Evolutionary conservation across 2,329 filamentous ascomycete species (phyloP), one percentile per base, ranked within the genome.

Genomic region (Endothia cerciana): DNA sequence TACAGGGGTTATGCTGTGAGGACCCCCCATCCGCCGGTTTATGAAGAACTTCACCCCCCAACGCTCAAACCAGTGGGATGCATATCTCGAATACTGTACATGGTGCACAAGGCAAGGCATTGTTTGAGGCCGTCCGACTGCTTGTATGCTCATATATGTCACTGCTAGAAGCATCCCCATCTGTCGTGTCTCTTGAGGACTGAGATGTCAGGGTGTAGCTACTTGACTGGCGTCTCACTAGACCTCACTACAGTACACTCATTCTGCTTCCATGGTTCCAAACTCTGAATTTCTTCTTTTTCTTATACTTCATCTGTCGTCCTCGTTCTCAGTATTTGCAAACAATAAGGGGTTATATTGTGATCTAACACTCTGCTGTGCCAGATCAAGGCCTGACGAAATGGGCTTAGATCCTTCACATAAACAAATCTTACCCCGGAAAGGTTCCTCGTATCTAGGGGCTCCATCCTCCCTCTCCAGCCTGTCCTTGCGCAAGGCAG

Each of bases 401-500:
- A 28, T 6, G 25, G 47, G 22, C 8, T 51, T 51, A 51, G 47
- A 36, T 36, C 33, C 33, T 36, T 36, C 33, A 36, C 10, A 36
- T 36, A 36, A 36, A 36, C 47, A 51, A 28, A 28, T 22, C 11
- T 51, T 51, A 28, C 47, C 47, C 47, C n/a, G 47, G 47, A 51
- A 51, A 51, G 47, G 15, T 13, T 51, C 45, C n/a, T 28, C 11
- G 11, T 49, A 49, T 11, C 10, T 11, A 28, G 43, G 41, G 19
- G 33, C n/a, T 4, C 13, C 43, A 11, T 36, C 25, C 3, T 19
- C 40, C 41, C 19, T 25, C 11, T 51, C 43, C 19, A 61, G 38
- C 56, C 59, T 63, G 60, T 63, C 63, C 53, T 41, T 62, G 65
- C 58, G 4, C 45, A 28, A 67, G 65, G 65, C 65, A 65, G 40